Conservation (phyloP, 805 yeast genomes). For the Barnettozyma sucrosica region DNA sequence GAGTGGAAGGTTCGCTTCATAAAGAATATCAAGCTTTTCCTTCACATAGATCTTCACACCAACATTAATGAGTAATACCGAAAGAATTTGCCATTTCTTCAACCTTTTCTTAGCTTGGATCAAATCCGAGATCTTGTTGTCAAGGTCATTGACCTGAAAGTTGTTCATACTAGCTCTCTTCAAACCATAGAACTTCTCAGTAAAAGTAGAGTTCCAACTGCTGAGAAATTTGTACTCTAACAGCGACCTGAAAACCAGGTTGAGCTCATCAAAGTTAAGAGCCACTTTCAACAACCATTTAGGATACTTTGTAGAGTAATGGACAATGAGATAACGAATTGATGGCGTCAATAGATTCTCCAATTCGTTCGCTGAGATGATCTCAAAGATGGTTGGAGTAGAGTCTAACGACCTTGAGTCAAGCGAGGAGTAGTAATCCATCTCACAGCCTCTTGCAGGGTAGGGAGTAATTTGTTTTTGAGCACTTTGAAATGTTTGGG, state of each 20-base stretch:
- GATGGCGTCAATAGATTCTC: slow-evolving; percentile 78
- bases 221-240: slow-evolving; percentile 68
- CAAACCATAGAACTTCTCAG: slow-evolving; percentile 89
- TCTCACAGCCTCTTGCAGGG: slow-evolving; percentile 19
- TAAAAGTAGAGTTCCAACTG: slow-evolving; percentile 78
- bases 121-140: slow-evolving; percentile 27
- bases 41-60: slow-evolving; percentile 56
- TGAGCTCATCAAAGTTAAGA: slow-evolving; percentile 73
- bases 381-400: slow-evolving; percentile 84
- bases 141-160: slow-evolving; percentile 28
- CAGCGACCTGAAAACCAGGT: slow-evolving; percentile 49
- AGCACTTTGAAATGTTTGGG: not conserved
- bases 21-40: slow-evolving; percentile 60
- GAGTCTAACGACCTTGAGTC: slow-evolving; percentile 73
- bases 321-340: slow-evolving; percentile 68
- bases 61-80: slow-evolving; percentile 53
- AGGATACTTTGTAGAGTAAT: slow-evolving; percentile 77
- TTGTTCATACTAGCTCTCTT: slow-evolving; percentile 43
- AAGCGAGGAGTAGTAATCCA: slow-evolving; percentile 78
- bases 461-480: not conserved
- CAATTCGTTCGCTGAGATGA: slow-evolving; percentile 75
- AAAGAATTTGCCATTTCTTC: slow-evolving; percentile 44
- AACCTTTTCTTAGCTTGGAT: slow-evolving; percentile 51
- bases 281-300: slow-evolving; percentile 54
- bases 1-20: slow-evolving; percentile 58